Base-by-base conservation (phyloP, 2,329 filamentous ascomycete genomes). In the Fusarium fujikuroi region DNA sequence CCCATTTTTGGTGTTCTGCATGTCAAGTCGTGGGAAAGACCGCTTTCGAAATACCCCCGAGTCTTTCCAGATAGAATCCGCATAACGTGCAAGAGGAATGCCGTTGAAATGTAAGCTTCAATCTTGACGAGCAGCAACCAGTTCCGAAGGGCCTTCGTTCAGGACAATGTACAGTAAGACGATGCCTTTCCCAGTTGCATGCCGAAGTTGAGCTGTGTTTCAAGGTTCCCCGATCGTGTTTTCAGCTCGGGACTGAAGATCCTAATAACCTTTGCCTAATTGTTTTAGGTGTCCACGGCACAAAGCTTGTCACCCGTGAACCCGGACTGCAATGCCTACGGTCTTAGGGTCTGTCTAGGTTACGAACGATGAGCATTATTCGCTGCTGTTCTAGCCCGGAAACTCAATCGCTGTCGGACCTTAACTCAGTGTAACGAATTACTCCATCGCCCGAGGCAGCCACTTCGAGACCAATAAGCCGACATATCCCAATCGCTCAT, bases 1-100 rank as follows among this genome's bases (percentile, higher is more conserved):
- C n/a, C n/a, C n/a, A n/a, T n/a, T n/a, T n/a, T n/a, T n/a, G n/a
- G n/a, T n/a, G 7, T 36, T 37, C 18, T 25, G 3, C 16, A 37
- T 11, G 7, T 3, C 3, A 11, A 6, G 4, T 11, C 0, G 16
- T 21, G 49, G 23, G 5, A 16, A 37, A 9, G 9, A 1, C 18
- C 23, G 9, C 21, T 11, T 2, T 21, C 6, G 5, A 7, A 19
- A 34, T 32, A 5, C 5, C 7, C 10, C n/a, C 4, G 2, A 6
- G 6, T 25, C 28, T 6, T 25, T 9, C 7, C 9, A 11, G 0
- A 15, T 1, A 9, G 19, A 10, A 7, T 23, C 15, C 2, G 15
- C 15, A 11, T 25, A 25, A 18, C 21, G 15, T 9, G 21, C 28
- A 3, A 23, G 15, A 32, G 32, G 9, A 21, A 21, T 25, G 32